phyloP scores from a whole-genome alignment of 805 yeast genomes.

The Priceomyces castillae region DNA sequence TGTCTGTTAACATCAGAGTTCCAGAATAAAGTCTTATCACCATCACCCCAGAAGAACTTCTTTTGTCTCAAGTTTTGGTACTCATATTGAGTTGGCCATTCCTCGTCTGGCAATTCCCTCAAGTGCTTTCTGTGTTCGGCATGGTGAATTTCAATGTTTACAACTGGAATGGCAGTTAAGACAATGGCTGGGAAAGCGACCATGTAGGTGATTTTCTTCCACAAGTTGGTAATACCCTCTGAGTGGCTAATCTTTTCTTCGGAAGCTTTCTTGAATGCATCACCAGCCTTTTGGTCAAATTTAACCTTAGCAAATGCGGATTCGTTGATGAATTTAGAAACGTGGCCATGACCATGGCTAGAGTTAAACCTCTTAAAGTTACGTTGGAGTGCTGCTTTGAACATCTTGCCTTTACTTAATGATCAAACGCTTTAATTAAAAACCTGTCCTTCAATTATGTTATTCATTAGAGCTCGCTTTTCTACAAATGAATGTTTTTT shows the following conservation, averaged over 20 bases:
- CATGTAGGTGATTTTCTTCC: conserved; percentile 81
- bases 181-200: conserved; percentile 82
- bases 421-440: too few relatives aligned
- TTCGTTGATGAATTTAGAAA: conserved; percentile 40
- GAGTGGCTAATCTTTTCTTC: conserved; percentile 80
- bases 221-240: conserved; percentile 63
- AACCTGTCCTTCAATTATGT: not conserved
- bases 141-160: conserved; percentile 80
- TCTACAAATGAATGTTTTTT: not conserved
- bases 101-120: conserved; percentile 74
- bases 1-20: conserved; percentile 89
- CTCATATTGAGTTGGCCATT: conserved; percentile 89
- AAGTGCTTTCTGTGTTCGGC: conserved; percentile 84
- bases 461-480: not conserved
- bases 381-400: conserved; percentile 35
- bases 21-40: conserved; percentile 98
- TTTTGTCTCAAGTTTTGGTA: conserved; percentile 87
- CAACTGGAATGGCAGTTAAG: conserved; percentile 76
- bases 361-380: conserved; percentile 39
- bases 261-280: conserved; percentile 58
- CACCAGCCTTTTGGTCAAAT: conserved; percentile 61
- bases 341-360: conserved; percentile 41
- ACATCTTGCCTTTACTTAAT: conserved; percentile 22
- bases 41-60: conserved; percentile 98
- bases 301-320: conserved; percentile 35